Evolutionary conservation across 1,284 basidiomycete genomes (phyloP), one percentile per base, ranked within the genome.

Genomic region (Ceratobasidium sp.): DNA sequence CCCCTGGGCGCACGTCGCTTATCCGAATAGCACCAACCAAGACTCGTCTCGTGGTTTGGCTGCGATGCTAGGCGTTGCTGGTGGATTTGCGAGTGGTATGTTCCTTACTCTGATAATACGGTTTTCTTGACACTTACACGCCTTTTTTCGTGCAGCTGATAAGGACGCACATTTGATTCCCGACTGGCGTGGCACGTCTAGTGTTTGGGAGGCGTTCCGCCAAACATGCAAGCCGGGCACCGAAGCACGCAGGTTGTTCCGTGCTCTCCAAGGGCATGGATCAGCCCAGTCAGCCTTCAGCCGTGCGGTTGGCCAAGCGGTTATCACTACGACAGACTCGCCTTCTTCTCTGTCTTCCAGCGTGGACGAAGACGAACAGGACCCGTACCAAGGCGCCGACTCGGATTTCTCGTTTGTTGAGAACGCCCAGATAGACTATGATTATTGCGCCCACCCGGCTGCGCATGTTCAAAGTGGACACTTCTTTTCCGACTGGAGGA

Each of bases 401-500:
- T 82, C 86, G 46, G 89, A 89, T 75, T 91, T 92, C 78, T 78
- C 77, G 5, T 96, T 93, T 80, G 82, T 83, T 21, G 80, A 82
- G 72, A 82, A 80, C 6, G 88, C 90, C 1, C 89, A 92, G 61
- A 85, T 88, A 73, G 83, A 85, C 21, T 86, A 88, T 76, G 89
- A 96, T 78, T 96, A 92, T 78, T 98, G 96, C 81, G 80, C 84
- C 32, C 85, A 89, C 54, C 95, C 96, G 0, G 91, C 92, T 82
- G 89, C 92, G 35, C 94, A 92, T 78, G 91, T 91, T 79, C 86
- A 87, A 52, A 95, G 98, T 79, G 95, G 95, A 8, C 95, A 95
- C 80, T 98, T 97, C 82, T 98, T 97, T 87, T 94, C 93, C 21
- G 96, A 98, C 80, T 97, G 94, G 91, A 85, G 96, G 21, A 93